phyloP scores from a whole-genome alignment of 306 rosid species.

The Trichosanthes cucumerina region DNA sequence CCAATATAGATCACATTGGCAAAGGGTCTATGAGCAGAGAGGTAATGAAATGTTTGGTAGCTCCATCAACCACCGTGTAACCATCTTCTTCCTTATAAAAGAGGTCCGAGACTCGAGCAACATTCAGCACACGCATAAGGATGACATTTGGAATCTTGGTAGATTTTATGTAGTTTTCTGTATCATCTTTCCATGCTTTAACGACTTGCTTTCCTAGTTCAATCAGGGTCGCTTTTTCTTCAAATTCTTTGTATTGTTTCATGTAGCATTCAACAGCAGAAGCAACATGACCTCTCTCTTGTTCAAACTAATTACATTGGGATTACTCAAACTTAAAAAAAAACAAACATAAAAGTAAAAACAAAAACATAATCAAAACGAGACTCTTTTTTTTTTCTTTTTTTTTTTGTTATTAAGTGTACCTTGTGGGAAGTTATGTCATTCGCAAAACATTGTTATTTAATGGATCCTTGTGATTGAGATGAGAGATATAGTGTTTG shows the following conservation, averaged over 20 bases:
- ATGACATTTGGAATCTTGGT: not conserved
- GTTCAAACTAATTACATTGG: not conserved
- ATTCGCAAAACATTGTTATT: not conserved
- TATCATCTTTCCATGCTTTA: not conserved
- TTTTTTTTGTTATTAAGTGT: not conserved
- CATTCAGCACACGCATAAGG: not conserved
- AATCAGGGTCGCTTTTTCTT: not conserved
- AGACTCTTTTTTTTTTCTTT: no score
- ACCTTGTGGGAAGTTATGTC: not conserved
- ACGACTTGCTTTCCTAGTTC: not conserved
- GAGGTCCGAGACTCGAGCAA: not conserved
- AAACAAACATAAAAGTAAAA: no score
- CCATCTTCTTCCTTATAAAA: not conserved
- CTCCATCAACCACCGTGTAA: not conserved
- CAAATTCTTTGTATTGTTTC: not conserved
- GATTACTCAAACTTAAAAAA: not conserved
- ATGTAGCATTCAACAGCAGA: not conserved
- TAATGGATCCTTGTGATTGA: constrained; percentile 6
- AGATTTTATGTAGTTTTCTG: not conserved
- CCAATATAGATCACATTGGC: not conserved
- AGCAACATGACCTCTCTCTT: not conserved
- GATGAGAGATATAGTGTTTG: not conserved
- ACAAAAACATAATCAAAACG: no score
- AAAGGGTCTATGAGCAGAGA: not conserved
- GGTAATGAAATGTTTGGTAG: not conserved